Evolutionary conservation across 306 rosid genomes (phyloP).

Genomic region (cucumber (Cucumis sativus)): Cucumber_9930_V3 NC_026661.2:935501-936000

Average conservation of each 20-base stretch:
- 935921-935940: too few relatives aligned
- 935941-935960: too few relatives aligned
- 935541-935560: neutral
- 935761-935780: neutral
- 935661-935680: slow-evolving; percentile 5
- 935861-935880: slow-evolving; percentile 16
- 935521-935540: neutral
- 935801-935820: slow-evolving; percentile 70
- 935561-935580: too few relatives aligned
- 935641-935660: slow-evolving; percentile 20
- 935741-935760: slow-evolving; percentile 9
- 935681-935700: too few relatives aligned
- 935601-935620: too few relatives aligned
- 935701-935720: neutral
- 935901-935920: too few relatives aligned
- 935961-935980: too few relatives aligned
- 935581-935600: too few relatives aligned
- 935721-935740: neutral
- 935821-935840: slow-evolving; percentile 87
- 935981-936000: too few relatives aligned
- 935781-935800: slow-evolving; percentile 18
- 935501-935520: neutral
- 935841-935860: slow-evolving; percentile 33
- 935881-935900: too few relatives aligned
- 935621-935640: neutral